Base-by-base conservation (phyloP, 345 rosid species). In the Salix dunnii region DNA sequence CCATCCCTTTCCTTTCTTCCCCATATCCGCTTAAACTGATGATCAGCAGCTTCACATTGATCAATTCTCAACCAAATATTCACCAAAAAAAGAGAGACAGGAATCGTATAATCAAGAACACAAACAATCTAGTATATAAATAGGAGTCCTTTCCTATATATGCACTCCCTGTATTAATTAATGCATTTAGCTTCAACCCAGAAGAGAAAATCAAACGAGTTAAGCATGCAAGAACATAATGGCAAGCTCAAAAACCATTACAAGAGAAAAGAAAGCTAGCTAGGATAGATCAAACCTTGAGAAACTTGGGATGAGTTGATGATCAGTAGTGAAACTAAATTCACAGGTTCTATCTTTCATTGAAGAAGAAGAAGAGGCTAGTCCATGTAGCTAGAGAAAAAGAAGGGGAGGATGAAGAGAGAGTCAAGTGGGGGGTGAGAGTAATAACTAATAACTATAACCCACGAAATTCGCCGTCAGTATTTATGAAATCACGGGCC, bases 1-100 rank as follows among this genome's bases (percentile, higher is more conserved):
- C 99, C 99, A 96, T 65, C 96, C 89, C 48, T 88, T 74, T 27
- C 93, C 89, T 86, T 93, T 93, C 92, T 93, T 93, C 78, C 96
- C 98, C 98, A 91, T 93, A 74, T 78, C 89, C 88, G 82, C 65
- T 77, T 17, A 76, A 66, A 43, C 28, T 7, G 55, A 10, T 40
- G 36, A 71, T 58, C 62, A 58, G 30, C 62, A 58, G 30, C 72
- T 79, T 16, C 17, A 31, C 33, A n/a, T 4, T 10, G 20, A 6
- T 31, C 16, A 28, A 9, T 40, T 40, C 11, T 14, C n/a, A 65
- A 6, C 18, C 8, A 21, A 25, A 23, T 6, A 30, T 23, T n/a
- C 20, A 68, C 20, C 10, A 38, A 21, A 17, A 21, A 74, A 46
- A 30, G 14, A 16, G 73, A 18, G 23, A 53, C 25, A 42, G 36